These are phyloP conservation scores for Teratosphaeria epicoccoides DNA, from an alignment of 2,329 filamentous ascomycete genomes.

Conservation along the genomic window DNA sequence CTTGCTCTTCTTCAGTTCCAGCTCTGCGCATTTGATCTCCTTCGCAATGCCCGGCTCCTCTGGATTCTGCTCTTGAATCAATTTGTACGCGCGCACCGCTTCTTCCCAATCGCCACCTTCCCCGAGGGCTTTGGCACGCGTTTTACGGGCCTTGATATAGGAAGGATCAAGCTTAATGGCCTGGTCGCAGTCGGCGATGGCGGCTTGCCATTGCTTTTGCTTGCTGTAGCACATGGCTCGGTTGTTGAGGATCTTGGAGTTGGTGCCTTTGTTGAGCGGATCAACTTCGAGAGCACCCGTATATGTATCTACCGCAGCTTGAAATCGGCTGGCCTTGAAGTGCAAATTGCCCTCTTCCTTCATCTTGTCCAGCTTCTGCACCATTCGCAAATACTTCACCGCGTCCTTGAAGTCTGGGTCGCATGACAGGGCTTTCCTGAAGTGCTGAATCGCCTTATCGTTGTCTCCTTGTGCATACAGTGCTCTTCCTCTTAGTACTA, in stretches of 20 bases:
- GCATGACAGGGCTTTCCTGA: conserved; percentile 77
- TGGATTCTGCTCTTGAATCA: conserved; percentile 71
- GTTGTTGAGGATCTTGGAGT: conserved; percentile 91
- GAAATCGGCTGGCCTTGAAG: conserved; percentile 76
- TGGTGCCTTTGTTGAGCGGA: conserved; percentile 78
- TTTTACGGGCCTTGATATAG: conserved; percentile 87
- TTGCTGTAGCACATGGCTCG: conserved; percentile 73
- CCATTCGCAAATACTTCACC: conserved; percentile 76
- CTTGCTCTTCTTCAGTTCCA: conserved; percentile 95
- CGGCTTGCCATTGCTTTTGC: conserved; percentile 72
- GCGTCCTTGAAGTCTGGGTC: conserved; percentile 87
- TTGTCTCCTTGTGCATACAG: conserved; percentile 90
- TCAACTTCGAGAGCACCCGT: conserved; percentile 74
- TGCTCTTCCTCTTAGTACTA: conserved; percentile 78
- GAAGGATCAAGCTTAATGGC: conserved; percentile 72
- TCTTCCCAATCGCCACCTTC: conserved; percentile 86
- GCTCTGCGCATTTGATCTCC: conserved; percentile 80
- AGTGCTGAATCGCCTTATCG: conserved; percentile 85
- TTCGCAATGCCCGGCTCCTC: conserved; percentile 68
- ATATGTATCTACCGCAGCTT: conserved; percentile 76
- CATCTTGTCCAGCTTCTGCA: conserved; percentile 84
- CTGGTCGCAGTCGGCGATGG: conserved; percentile 75
- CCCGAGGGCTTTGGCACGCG: conserved; percentile 81
- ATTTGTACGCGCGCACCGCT: conserved; percentile 79
- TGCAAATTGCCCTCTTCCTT: conserved; percentile 87